A percentile compares a stretch with the other conserved stretches of the same genome.
These are phyloP conservation scores for Fulvia fulva DNA, from an alignment of 2,329 filamentous ascomycete genomes.

Conservation along the genomic window DNA sequence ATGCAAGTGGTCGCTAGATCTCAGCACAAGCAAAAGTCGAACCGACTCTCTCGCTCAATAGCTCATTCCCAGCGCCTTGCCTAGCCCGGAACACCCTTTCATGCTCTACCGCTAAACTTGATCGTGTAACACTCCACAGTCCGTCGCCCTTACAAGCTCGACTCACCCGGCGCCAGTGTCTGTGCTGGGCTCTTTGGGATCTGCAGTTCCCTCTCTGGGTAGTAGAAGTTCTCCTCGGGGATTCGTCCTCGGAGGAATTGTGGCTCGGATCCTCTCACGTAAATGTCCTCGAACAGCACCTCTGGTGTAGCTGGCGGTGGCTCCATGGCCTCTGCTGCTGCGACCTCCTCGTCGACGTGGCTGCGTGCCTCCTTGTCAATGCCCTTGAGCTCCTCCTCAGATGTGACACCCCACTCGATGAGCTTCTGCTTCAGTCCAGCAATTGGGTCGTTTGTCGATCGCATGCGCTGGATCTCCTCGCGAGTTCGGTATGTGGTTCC, in stretches of 20 bases:
- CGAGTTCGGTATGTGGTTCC: constrained; percentile 97
- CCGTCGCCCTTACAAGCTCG: constrained; percentile 8
- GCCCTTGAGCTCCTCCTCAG: constrained; percentile 91
- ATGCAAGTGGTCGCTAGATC: constrained; percentile 5
- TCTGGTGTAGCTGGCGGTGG: constrained; percentile 71
- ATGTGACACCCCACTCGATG: constrained; percentile 86
- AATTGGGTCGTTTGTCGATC: constrained; percentile 96
- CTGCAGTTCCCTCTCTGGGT: constrained; percentile 36
- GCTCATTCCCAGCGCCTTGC: constrained; percentile 5
- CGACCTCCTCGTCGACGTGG: constrained; percentile 85
- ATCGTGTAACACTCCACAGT: constrained; percentile 2
- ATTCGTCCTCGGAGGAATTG: constrained; percentile 82
- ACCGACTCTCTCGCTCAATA: neutral
- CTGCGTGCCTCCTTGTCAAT: constrained; percentile 91
- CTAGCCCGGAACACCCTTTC: constrained; percentile 5
- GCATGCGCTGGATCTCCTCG: constrained; percentile 99
- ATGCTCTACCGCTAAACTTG: constrained; percentile 4
- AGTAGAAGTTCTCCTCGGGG: constrained; percentile 88
- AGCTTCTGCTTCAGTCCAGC: constrained; percentile 97
- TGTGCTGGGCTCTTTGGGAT: constrained; percentile 29
- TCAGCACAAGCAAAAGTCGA: neutral
- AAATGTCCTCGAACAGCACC: constrained; percentile 95
- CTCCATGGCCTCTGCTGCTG: constrained; percentile 82
- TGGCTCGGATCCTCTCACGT: constrained; percentile 83
- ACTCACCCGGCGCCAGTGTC: constrained; percentile 20